These are phyloP conservation scores for Coemansia sp. DNA, from an alignment of 192 early-diverging fungal species.

Conservation along the genomic window DNA sequence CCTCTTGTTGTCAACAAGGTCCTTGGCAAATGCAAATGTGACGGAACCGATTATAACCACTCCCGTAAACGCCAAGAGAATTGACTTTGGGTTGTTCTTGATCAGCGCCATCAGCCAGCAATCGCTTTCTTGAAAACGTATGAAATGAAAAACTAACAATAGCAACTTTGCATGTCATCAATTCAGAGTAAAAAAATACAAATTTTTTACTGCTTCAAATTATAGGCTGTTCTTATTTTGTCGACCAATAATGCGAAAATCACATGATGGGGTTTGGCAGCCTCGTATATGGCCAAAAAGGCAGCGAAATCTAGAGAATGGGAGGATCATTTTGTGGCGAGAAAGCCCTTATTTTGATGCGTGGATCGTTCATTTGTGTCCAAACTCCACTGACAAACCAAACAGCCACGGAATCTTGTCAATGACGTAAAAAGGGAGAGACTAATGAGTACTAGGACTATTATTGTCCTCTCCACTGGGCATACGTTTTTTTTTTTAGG, in stretches of 20 bases:
- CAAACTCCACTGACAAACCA: not conserved
- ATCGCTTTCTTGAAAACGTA: not conserved
- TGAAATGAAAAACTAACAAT: too few relatives aligned
- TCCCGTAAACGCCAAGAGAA: conserved; percentile 39
- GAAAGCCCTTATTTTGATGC: not conserved
- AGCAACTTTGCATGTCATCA: not conserved
- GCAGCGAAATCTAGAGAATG: not conserved
- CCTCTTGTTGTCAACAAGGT: conserved; percentile 48
- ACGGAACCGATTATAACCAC: conserved; percentile 42
- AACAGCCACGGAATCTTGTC: not conserved
- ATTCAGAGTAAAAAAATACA: not conserved
- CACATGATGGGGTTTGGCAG: not conserved
- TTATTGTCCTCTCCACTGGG: too few relatives aligned
- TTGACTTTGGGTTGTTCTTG: conserved; percentile 53
- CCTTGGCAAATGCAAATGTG: conserved; percentile 45
- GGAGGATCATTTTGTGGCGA: not conserved
- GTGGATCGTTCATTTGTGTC: not conserved
- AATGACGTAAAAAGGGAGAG: not conserved
- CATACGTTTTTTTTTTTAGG: not conserved
- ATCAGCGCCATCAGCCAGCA: conserved; percentile 31
- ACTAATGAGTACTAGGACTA: too few relatives aligned
- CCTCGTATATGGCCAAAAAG: not conserved
- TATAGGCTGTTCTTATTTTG: not conserved
- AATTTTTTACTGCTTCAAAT: not conserved
- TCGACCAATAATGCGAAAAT: not conserved